phyloP scores from a whole-genome alignment of 805 yeast genomes.

The Candida germanica region DNA sequence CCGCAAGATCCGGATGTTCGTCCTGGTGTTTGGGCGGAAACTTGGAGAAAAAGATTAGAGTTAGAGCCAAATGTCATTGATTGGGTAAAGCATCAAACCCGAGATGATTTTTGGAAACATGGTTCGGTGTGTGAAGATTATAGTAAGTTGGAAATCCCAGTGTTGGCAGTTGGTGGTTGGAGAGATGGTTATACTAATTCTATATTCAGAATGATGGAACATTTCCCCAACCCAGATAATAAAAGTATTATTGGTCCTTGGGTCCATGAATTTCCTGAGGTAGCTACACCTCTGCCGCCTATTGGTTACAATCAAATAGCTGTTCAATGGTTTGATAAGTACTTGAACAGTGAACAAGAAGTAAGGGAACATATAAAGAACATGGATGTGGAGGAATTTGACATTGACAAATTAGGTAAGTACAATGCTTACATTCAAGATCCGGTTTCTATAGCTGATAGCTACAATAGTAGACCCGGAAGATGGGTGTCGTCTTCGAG shows the following conservation, averaged over 20 bases:
- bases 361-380: neutral
- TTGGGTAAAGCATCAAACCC: constrained; percentile 43
- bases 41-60: constrained; percentile 39
- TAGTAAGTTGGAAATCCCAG: constrained; percentile 38
- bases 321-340: constrained; percentile 39
- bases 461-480: constrained; percentile 38
- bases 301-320: constrained; percentile 44
- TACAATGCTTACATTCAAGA: constrained; percentile 39
- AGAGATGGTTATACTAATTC: constrained; percentile 47
- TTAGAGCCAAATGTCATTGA: constrained; percentile 38
- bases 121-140: constrained; percentile 43
- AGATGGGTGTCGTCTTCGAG: constrained; percentile 29
- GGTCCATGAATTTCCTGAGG: constrained; percentile 49
- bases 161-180: constrained; percentile 45
- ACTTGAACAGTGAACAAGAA: constrained; percentile 23
- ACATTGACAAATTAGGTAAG: constrained; percentile 1
- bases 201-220: constrained; percentile 41
- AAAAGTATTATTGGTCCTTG: constrained; percentile 43
- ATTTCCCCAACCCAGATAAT: constrained; percentile 31
- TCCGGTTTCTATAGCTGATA: constrained; percentile 35
- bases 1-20: constrained; percentile 45
- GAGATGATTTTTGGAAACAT: constrained; percentile 48
- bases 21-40: constrained; percentile 37
- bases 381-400: constrained; percentile 1
- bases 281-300: constrained; percentile 45